These are phyloP conservation scores for Papiliotrema fonsecae DNA, from an alignment of 1,284 basidiomycete species.

Conservation along the genomic window DNA sequence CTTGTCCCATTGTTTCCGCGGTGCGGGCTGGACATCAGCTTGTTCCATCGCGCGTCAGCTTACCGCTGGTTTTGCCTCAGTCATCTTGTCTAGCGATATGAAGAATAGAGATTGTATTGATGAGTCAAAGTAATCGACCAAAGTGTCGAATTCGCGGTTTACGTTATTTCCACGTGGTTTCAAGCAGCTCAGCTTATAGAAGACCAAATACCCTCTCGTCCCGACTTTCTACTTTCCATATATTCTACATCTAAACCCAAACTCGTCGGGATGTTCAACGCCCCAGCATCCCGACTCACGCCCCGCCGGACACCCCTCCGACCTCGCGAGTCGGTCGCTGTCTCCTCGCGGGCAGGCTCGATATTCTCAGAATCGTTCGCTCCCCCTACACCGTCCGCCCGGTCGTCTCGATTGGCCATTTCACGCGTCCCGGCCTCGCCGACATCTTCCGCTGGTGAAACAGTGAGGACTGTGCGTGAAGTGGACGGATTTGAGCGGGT, in stretches of 20 bases:
- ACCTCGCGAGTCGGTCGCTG: slow-evolving; percentile 12
- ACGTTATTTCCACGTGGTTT: not conserved
- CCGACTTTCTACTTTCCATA: not conserved
- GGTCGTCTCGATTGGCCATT: slow-evolving; percentile 9
- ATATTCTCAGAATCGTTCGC: slow-evolving; percentile 14
- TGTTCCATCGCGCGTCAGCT: not conserved
- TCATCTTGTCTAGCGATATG: not conserved
- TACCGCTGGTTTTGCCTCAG: slow-evolving; percentile 1
- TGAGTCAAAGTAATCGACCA: no score
- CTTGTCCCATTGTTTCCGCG: slow-evolving; percentile 45
- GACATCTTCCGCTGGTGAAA: slow-evolving; percentile 27
- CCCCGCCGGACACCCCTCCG: slow-evolving; percentile 19
- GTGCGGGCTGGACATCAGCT: slow-evolving; percentile 10
- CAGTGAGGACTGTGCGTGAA: slow-evolving; percentile 14
- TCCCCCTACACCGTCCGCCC: slow-evolving; percentile 15
- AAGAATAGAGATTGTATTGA: not conserved
- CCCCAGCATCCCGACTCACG: slow-evolving; percentile 31
- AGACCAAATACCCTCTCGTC: no score
- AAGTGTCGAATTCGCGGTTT: not conserved
- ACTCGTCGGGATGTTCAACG: slow-evolving; percentile 32
- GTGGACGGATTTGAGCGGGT: slow-evolving; percentile 19
- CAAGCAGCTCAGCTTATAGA: not conserved
- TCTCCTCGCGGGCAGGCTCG: slow-evolving; percentile 21
- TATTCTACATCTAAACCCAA: not conserved
- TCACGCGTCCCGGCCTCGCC: slow-evolving; percentile 15